These are phyloP conservation scores for Dictyophora rubrovolvata DNA, from an alignment of 768 basidiomycete species.

Conservation along the genomic window DNA sequence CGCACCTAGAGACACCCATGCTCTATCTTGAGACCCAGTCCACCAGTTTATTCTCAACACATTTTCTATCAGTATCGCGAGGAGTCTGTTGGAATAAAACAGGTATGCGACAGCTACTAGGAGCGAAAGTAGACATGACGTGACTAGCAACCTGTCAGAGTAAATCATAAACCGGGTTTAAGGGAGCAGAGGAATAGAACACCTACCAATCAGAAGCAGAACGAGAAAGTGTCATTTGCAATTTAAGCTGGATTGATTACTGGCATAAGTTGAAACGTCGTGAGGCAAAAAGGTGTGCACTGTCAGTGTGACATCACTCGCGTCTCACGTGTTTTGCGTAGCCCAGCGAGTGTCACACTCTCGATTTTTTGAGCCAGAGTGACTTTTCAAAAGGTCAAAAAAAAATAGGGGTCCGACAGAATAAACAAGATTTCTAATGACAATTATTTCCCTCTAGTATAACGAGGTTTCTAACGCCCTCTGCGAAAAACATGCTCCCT, in stretches of 20 bases:
- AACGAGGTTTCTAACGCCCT: too few relatives aligned
- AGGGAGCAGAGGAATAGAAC: background rate
- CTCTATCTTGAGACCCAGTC: constrained; percentile 45
- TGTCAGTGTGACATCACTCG: too few relatives aligned
- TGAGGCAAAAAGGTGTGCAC: background rate
- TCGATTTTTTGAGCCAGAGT: too few relatives aligned
- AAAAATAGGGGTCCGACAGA: too few relatives aligned
- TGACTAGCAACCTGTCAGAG: constrained; percentile 30
- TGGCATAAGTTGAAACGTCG: background rate
- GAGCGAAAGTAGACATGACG: constrained; percentile 49
- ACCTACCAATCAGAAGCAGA: constrained; percentile 1
- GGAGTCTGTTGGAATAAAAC: constrained; percentile 86
- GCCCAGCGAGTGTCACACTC: too few relatives aligned
- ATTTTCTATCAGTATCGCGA: constrained; percentile 58
- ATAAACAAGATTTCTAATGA: too few relatives aligned
- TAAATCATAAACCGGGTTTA: background rate
- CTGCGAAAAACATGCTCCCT: background rate
- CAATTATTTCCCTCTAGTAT: too few relatives aligned
- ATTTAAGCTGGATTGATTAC: background rate
- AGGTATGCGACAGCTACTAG: constrained; percentile 58
- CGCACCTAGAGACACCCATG: constrained; percentile 67
- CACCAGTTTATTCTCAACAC: constrained; percentile 65
- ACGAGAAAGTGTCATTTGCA: background rate
- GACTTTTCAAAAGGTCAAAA: background rate
- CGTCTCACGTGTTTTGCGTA: too few relatives aligned